Conservation (phyloP, 2,329 filamentous ascomycete genomes). For the Aspergillus spinulosporus region DNA sequence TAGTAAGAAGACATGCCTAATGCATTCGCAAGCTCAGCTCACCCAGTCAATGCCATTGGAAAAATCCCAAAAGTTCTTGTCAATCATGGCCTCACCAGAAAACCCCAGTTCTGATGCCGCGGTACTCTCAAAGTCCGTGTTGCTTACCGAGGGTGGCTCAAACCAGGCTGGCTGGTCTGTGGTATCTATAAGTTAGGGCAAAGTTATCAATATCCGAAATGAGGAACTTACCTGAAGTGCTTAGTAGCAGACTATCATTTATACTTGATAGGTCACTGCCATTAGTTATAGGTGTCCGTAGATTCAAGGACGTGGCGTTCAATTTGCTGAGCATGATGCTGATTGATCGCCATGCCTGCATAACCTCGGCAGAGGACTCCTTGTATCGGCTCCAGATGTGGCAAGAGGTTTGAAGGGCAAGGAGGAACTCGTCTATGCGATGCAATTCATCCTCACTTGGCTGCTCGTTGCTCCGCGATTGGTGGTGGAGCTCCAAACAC, state of each 20-base stretch:
- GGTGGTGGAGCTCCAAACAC: conserved; percentile 44
- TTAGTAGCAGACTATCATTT: background rate
- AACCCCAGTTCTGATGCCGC: background rate
- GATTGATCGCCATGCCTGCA: conserved; percentile 9
- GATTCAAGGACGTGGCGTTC: background rate
- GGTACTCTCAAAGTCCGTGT: background rate
- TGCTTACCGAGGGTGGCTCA: background rate
- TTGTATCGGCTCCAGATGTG: conserved; percentile 5
- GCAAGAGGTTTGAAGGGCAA: conserved; percentile 4
- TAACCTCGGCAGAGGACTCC: background rate
- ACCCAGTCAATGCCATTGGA: conserved; percentile 6
- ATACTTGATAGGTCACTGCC: background rate
- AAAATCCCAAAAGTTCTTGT: conserved; percentile 5
- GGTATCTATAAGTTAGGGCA: background rate
- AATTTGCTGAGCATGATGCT: conserved; percentile 7
- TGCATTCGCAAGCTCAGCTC: background rate
- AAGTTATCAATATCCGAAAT: background rate
- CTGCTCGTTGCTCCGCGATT: background rate
- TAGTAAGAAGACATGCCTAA: background rate
- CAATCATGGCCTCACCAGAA: background rate
- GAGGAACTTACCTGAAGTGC: background rate
- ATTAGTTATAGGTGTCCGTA: background rate
- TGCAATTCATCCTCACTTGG: background rate
- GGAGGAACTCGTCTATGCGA: background rate
- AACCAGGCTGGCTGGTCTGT: background rate